phyloP scores from a whole-genome alignment of 495 filamentous ascomycete genomes.

The Daldinia childiae region DNA sequence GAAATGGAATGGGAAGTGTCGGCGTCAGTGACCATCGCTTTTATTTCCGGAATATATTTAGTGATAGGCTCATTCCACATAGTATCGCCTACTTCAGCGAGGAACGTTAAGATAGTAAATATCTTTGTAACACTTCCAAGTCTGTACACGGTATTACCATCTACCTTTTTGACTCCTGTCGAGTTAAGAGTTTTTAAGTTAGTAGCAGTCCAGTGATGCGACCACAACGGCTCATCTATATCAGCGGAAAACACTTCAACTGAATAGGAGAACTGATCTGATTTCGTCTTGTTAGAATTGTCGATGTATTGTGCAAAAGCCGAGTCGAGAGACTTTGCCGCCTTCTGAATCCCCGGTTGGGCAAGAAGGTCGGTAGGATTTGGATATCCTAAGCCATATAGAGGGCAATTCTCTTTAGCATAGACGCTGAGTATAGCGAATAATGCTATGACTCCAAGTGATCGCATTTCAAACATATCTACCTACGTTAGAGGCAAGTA shows the following conservation, averaged over 20 bases:
- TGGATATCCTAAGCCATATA: conserved; percentile 60
- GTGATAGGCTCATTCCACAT: conserved; percentile 54
- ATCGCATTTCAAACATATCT: conserved; percentile 9
- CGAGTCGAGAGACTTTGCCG: conserved; percentile 42
- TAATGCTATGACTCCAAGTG: conserved; percentile 20
- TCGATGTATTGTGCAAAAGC: conserved; percentile 49
- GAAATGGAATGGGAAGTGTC: conserved; percentile 53
- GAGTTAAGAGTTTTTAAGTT: conserved; percentile 49
- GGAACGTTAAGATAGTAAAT: conserved; percentile 56
- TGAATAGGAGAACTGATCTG: conserved; percentile 57
- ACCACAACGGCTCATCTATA: conserved; percentile 54
- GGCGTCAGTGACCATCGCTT: conserved; percentile 47
- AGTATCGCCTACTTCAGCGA: conserved; percentile 51
- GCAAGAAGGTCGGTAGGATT: conserved; percentile 50
- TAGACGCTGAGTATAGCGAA: conserved; percentile 9
- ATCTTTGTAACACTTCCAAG: conserved; percentile 63
- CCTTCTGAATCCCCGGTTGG: conserved; percentile 38
- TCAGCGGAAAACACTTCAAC: conserved; percentile 59
- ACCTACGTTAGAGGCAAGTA: not conserved
- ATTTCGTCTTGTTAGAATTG: conserved; percentile 47
- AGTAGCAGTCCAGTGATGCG: conserved; percentile 60
- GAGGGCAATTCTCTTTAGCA: conserved; percentile 55
- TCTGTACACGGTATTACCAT: conserved; percentile 56
- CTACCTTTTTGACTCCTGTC: conserved; percentile 51
- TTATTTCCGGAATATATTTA: conserved; percentile 65